Evolutionary conservation across 108 stramenopile species (phyloP).

Genomic region (Fistulifera solaris): DNA sequence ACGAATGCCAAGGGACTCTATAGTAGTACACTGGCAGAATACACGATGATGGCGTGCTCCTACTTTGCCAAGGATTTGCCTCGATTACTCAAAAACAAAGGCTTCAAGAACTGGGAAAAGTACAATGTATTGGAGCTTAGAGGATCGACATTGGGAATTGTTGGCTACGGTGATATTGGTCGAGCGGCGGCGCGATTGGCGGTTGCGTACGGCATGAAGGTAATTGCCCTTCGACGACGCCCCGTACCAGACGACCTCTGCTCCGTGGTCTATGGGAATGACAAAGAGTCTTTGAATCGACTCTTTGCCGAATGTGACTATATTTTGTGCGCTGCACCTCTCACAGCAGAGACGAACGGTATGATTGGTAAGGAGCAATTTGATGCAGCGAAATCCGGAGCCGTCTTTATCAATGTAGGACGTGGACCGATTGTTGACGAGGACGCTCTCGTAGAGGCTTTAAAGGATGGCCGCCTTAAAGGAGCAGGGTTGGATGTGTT

Average conservation of each 20-base stretch:
- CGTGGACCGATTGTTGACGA: conserved; percentile 88
- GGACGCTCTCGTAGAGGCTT: conserved; percentile 53
- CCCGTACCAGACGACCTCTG: conserved; percentile 49
- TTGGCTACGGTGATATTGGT: conserved; percentile 88
- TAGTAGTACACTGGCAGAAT: conserved; percentile 82
- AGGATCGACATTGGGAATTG: conserved; percentile 71
- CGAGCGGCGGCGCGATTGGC: conserved; percentile 11
- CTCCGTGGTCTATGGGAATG: conserved; percentile 44
- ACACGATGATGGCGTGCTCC: conserved; percentile 73
- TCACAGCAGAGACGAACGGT: conserved; percentile 58
- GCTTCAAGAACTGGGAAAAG: conserved; percentile 50
- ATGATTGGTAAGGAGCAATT: conserved; percentile 54
- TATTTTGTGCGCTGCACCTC: conserved; percentile 65
- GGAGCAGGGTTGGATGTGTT: conserved; percentile 88
- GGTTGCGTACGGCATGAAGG: conserved; percentile 47
- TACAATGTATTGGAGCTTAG: conserved; percentile 59
- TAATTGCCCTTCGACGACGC: conserved; percentile 47
- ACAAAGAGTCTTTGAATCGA: conserved; percentile 24
- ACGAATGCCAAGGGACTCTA: conserved; percentile 91
- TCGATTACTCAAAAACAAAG: conserved; percentile 66
- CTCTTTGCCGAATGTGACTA: conserved; percentile 67
- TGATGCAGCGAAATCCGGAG: conserved; percentile 45
- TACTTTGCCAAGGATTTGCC: conserved; percentile 92
- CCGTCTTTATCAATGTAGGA: conserved; percentile 85
- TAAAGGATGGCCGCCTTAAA: conserved; percentile 48